These are phyloP conservation scores for Neotropicomus parvogracilis DNA, from an alignment of 1,284 basidiomycete genomes.

Conservation along the genomic window DNA sequence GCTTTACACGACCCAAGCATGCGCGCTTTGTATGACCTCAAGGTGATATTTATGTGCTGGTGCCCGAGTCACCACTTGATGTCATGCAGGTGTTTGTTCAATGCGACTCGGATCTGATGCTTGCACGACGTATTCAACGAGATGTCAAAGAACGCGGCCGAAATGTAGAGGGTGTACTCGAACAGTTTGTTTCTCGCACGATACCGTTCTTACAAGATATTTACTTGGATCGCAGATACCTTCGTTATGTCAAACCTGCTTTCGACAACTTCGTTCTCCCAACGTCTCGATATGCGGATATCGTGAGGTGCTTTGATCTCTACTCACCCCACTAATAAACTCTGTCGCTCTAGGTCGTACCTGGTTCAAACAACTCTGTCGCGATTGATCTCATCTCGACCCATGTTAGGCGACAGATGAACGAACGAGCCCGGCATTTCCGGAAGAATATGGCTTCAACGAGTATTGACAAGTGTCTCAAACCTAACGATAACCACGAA, in stretches of 20 bases:
- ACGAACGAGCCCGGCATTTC: slow-evolving; percentile 72
- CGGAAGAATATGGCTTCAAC: slow-evolving; percentile 65
- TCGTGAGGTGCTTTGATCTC: slow-evolving; percentile 48
- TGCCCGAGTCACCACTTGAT: not conserved
- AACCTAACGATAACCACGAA: slow-evolving; percentile 36
- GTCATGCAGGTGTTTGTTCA: slow-evolving; percentile 67
- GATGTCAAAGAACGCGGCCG: slow-evolving; percentile 88
- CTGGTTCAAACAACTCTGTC: slow-evolving; percentile 81
- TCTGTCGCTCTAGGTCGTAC: slow-evolving; percentile 68
- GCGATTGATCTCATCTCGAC: slow-evolving; percentile 93
- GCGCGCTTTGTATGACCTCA: slow-evolving; percentile 86
- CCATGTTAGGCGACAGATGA: slow-evolving; percentile 83
- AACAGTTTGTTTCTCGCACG: slow-evolving; percentile 59
- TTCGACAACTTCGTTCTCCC: slow-evolving; percentile 96
- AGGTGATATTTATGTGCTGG: slow-evolving; percentile 48
- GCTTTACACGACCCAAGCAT: slow-evolving; percentile 78
- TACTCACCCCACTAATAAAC: not conserved
- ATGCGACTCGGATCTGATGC: slow-evolving; percentile 96
- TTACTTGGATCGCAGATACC: slow-evolving; percentile 53
- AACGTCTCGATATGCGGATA: slow-evolving; percentile 82
- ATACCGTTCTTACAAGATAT: not conserved
- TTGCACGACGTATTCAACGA: slow-evolving; percentile 85
- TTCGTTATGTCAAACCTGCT: slow-evolving; percentile 89
- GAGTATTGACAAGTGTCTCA: slow-evolving; percentile 33
- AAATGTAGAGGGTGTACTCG: slow-evolving; percentile 81